Evolutionary conservation across 345 rosid genomes (phyloP), one percentile per base, ranked within the genome.

Genomic region (Ailanthus altissimus): DNA sequence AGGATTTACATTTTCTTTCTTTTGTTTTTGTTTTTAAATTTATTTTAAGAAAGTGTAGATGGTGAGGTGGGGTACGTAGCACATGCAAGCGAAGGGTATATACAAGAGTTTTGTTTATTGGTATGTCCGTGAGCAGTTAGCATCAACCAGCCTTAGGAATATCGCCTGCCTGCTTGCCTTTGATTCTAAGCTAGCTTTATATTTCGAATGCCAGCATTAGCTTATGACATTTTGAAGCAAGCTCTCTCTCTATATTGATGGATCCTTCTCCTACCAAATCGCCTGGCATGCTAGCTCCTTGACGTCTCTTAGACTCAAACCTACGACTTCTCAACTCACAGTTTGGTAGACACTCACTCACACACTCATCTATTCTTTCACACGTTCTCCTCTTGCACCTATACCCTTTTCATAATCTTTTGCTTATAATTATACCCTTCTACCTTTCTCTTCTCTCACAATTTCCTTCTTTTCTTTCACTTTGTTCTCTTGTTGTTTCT

Each of bases 311-410:
- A 11, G 74, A 90, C 89, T 90, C 92, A 85, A 90, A 81, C 86
- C 79, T 73, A 86, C 87, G 91, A 90, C 91, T 71, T 84, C 89
- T 77, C 91, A 92, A 84, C 98, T 87, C 87, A 89, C 97, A 83
- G 93, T 91, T 92, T 87, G 97, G 94, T 94, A 75, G 86, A 75
- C 54, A 43, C 61, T 7, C 72, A 51, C 51, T 13, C 16, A n/a
- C 40, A 49, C 63, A 20, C 42, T 6, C 67, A 3, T 20, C 16
- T 63, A 26, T 80, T 28, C 70, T 75, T 56, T 58, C 46, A 46
- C 38, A 32, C 38, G 38, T 32, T 32, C 38, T 32, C 38, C 38
- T 32, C n/a, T n/a, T n/a, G n/a, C n/a, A n/a, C n/a, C n/a, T n/a
- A n/a, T 32, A 32, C 38, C 65, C 75, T 10, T 68, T 77, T 72